Evolutionary conservation across 768 basidiomycete genomes (phyloP), one percentile per base, ranked within the genome.

Genomic region (Hypholoma fasciculare): DNA sequence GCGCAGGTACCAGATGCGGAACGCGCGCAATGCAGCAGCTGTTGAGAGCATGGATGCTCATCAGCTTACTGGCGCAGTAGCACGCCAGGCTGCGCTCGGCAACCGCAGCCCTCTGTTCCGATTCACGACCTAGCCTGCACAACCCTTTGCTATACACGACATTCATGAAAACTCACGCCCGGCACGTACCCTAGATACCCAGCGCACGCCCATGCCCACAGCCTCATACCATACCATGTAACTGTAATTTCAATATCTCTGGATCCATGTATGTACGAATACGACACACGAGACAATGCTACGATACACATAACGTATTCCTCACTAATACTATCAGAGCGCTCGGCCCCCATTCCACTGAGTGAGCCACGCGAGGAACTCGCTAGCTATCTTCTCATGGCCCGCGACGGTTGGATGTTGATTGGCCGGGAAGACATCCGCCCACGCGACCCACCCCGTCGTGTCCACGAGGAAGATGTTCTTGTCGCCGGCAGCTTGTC

Each of bases 381-480:
- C 63, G 2, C 70, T 67, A 0, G 82, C 79, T 57, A 84, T 80
- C 57, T 79, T 80, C 39, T 59, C 57, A 49, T 82, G 82, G 1
- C 84, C 83, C 0, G 67, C 61, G 11, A 79, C 72, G 54, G 71
- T 80, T 0, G 83, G 84, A 61, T 84, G 82, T 16, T 66, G 62
- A 55, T 85, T 85, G 57, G 73, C 75, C 9, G 79, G 75, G 64
- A 79, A 82, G 12, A 85, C 80, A 59, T 85, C 82, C 0, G 64
- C 76, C 57, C 63, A 82, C 1, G 74, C 73, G 17, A 83, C 77
- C 82, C 83, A 86, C 4, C 82, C 82, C 0, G 80, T 83, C 7
- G 83, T 82, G 61, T 85, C 74, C 20, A 85, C 82, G 0, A 84
- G 69, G 68, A 78, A 82, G 17, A 81, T 72, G 58, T 79, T 74